These are phyloP conservation scores for Neurospora sp. DNA, from an alignment of 2,329 filamentous ascomycete genomes.

Conservation along the genomic window DNA sequence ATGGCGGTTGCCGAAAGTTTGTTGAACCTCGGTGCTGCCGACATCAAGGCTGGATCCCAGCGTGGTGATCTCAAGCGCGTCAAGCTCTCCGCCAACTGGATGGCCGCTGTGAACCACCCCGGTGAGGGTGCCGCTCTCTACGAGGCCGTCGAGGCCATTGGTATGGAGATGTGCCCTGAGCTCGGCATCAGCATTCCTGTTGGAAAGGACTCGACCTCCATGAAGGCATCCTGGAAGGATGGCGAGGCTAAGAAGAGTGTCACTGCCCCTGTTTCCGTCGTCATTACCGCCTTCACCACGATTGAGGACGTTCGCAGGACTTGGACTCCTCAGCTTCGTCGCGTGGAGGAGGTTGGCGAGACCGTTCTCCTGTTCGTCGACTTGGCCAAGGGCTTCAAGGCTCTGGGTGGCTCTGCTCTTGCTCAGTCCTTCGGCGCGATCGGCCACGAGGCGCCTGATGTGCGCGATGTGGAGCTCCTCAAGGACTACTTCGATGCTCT, in stretches of 20 bases:
- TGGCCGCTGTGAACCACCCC: conserved; percentile 89
- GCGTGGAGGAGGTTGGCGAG: conserved; percentile 80
- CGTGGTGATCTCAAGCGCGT: conserved; percentile 68
- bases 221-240: conserved; percentile 95
- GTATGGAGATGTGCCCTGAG: conserved; percentile 81
- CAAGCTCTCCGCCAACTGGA: conserved; percentile 94
- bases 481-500: conserved; percentile 89
- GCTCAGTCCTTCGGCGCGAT: conserved; percentile 84
- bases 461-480: conserved; percentile 70
- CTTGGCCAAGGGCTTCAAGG: conserved; percentile 68
- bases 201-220: conserved; percentile 96
- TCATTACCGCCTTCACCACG: conserved; percentile 83
- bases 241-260: conserved; percentile 73
- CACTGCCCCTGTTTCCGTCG: conserved; percentile 80
- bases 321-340: conserved; percentile 84
- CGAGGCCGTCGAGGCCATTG: conserved; percentile 86
- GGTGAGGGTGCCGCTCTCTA: conserved; percentile 90
- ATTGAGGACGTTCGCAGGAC: conserved; percentile 76
- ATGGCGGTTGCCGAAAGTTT: conserved; percentile 95
- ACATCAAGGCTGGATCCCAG: conserved; percentile 32
- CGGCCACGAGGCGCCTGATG: conserved; percentile 76
- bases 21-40: conserved; percentile 80
- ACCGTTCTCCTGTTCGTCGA: conserved; percentile 86
- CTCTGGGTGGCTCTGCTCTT: conserved; percentile 82
- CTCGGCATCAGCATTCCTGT: conserved; percentile 92